These are phyloP conservation scores for Puccinellia tenuiflora DNA, from an alignment of 176 grass and related monocot genomes.

Conservation along the genomic window DNA sequence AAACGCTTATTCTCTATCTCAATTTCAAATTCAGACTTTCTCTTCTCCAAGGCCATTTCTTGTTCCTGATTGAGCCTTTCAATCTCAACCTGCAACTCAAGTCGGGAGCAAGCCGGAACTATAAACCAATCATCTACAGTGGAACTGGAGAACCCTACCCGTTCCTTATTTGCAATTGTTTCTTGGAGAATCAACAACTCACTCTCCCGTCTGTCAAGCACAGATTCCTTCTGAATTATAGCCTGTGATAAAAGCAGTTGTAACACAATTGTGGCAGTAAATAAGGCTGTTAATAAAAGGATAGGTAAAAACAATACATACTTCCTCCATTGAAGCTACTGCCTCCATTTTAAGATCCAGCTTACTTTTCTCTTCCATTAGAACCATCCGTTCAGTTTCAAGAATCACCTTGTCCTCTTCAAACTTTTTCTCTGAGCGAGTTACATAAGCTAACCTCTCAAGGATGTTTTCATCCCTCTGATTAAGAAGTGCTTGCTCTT, in stretches of 20 bases:
- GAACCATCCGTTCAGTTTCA: constrained; percentile 53
- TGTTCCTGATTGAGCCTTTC: constrained; percentile 60
- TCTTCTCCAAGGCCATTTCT: constrained; percentile 40
- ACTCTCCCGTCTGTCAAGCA: constrained; percentile 51
- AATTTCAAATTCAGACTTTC: constrained; percentile 52
- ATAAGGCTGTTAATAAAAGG: not conserved
- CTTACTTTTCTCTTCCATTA: constrained; percentile 57
- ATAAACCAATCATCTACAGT: not conserved
- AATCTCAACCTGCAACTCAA: constrained; percentile 61
- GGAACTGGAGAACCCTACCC: constrained; percentile 31
- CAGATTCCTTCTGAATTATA: constrained; percentile 54
- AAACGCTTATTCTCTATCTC: constrained; percentile 50
- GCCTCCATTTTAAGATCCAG: constrained; percentile 64
- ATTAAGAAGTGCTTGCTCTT: constrained; percentile 62
- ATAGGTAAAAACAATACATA: constrained; percentile 30
- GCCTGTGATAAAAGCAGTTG: constrained; percentile 38
- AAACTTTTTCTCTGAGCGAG: constrained; percentile 50
- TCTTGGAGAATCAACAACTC: constrained; percentile 81
- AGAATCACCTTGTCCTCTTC: constrained; percentile 45
- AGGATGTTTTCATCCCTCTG: constrained; percentile 67
- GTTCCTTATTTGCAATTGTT: constrained; percentile 69
- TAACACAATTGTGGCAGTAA: not conserved
- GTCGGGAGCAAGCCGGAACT: no score
- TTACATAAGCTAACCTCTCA: constrained; percentile 59
- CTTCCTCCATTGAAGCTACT: constrained; percentile 72